phyloP scores from a whole-genome alignment of 768 basidiomycete genomes.

The Psilocybe azurescens region DNA sequence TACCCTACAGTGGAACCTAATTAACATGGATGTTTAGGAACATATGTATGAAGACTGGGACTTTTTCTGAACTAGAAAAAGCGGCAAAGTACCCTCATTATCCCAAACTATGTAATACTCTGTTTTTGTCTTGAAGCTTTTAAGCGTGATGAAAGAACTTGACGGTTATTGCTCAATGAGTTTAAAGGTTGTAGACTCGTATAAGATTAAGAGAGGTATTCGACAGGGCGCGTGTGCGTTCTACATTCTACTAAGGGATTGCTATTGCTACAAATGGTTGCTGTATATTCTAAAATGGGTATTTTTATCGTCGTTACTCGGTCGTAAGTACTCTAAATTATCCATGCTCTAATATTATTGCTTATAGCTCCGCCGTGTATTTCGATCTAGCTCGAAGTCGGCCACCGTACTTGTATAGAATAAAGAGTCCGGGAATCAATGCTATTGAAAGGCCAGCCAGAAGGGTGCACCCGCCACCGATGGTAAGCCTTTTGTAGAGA shows the following conservation, averaged over 20 bases:
- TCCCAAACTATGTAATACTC: too few species aligned
- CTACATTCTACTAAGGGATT: too few species aligned
- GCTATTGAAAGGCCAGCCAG: background rate
- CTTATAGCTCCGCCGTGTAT: background rate
- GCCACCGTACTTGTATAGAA: background rate
- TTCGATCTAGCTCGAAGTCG: background rate
- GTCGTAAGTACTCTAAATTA: background rate
- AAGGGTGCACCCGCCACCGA: background rate
- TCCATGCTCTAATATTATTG: background rate
- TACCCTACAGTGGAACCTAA: constrained; percentile 72
- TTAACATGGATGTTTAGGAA: constrained; percentile 66
- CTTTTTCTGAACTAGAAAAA: constrained; percentile 62
- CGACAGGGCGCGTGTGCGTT: too few species aligned
- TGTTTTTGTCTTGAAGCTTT: too few species aligned
- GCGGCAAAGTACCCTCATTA: constrained; percentile 52
- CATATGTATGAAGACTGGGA: constrained; percentile 77
- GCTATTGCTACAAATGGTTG: too few species aligned
- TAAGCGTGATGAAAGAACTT: too few species aligned
- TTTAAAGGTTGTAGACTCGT: too few species aligned
- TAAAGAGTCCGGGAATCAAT: background rate
- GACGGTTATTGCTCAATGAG: too few species aligned
- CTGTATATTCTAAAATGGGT: too few species aligned
- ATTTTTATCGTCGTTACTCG: too few species aligned
- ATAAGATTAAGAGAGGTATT: too few species aligned
- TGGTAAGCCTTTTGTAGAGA: background rate